Conservation (phyloP, 2,329 filamentous ascomycete genomes). For the Fusarium sp. region DNA sequence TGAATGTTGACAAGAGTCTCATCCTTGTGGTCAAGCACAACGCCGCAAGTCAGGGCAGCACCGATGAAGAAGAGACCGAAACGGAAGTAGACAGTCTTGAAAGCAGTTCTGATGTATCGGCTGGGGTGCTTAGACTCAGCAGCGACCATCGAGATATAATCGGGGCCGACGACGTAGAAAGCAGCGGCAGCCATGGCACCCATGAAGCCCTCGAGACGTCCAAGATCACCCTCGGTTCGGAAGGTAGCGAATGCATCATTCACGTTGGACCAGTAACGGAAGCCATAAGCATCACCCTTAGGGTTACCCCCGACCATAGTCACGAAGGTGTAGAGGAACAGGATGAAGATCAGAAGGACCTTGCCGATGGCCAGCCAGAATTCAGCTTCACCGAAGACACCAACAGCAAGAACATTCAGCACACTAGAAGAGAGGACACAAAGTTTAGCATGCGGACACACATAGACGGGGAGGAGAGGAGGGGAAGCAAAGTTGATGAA, state of each 20-base stretch:
- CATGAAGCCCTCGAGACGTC: constrained; percentile 42
- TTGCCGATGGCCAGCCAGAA: constrained; percentile 44
- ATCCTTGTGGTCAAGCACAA: constrained; percentile 26
- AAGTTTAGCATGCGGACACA: constrained; percentile 41
- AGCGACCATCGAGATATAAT: constrained; percentile 45
- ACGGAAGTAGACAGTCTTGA: constrained; percentile 82
- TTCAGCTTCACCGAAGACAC: constrained; percentile 45
- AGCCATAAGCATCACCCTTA: constrained; percentile 37
- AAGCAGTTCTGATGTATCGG: constrained; percentile 76
- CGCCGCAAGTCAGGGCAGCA: constrained; percentile 51
- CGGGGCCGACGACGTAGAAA: constrained; percentile 40
- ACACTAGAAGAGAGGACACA: constrained; percentile 34
- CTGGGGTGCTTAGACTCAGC: constrained; percentile 61
- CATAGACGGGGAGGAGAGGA: constrained; percentile 1
- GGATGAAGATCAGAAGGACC: constrained; percentile 41
- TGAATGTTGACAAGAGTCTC: constrained; percentile 25
- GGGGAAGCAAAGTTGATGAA: constrained; percentile 7
- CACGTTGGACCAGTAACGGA: constrained; percentile 36
- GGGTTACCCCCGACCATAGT: constrained; percentile 45
- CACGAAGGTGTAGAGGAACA: constrained; percentile 44
- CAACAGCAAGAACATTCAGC: constrained; percentile 57
- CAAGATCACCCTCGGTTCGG: constrained; percentile 31
- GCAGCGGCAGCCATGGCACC: constrained; percentile 30
- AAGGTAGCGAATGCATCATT: constrained; percentile 36
- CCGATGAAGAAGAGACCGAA: constrained; percentile 80